A percentile compares a stretch with the other conserved stretches of the same genome.
Conservation (phyloP, 2,329 filamentous ascomycete species). For the Fonsecaea multimorphosa region DNA sequence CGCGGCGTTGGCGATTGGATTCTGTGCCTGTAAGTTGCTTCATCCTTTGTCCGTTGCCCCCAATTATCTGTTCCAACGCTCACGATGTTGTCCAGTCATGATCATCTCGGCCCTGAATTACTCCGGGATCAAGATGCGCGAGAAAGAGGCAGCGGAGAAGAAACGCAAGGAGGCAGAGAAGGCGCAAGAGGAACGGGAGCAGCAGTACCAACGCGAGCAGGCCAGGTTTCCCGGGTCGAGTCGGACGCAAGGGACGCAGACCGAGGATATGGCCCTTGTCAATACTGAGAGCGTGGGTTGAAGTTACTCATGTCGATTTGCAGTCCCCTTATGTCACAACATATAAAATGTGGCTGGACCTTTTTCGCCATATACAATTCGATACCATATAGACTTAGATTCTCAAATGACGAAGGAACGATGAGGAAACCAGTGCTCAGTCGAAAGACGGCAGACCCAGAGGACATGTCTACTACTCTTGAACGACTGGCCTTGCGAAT, state of each 20-base stretch:
- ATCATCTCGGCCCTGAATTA: constrained; percentile 56
- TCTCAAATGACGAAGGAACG: not conserved
- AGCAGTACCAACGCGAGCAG: constrained; percentile 15
- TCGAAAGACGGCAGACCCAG: not conserved
- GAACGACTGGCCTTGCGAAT: no score
- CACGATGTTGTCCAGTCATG: constrained; percentile 48
- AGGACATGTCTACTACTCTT: not conserved
- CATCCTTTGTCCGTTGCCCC: not conserved
- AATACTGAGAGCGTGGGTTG: constrained; percentile 13
- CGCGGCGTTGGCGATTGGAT: constrained; percentile 65
- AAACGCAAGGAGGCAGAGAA: constrained; percentile 46
- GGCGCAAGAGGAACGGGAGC: constrained; percentile 34
- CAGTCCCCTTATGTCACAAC: no score
- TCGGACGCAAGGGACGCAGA: constrained; percentile 35
- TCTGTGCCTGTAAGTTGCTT: constrained; percentile 53
- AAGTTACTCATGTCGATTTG: not conserved
- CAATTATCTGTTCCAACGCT: not conserved
- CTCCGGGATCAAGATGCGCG: constrained; percentile 48
- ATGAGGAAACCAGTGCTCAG: not conserved
- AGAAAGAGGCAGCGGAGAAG: constrained; percentile 46
- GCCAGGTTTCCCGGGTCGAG: constrained; percentile 28
- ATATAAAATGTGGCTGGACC: not conserved
- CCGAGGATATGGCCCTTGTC: constrained; percentile 14
- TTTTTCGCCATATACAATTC: not conserved
- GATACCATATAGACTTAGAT: constrained; percentile 7